Evolutionary conservation across 805 yeast genomes (phyloP).

Genomic region (Metschnikowia borealis): DNA sequence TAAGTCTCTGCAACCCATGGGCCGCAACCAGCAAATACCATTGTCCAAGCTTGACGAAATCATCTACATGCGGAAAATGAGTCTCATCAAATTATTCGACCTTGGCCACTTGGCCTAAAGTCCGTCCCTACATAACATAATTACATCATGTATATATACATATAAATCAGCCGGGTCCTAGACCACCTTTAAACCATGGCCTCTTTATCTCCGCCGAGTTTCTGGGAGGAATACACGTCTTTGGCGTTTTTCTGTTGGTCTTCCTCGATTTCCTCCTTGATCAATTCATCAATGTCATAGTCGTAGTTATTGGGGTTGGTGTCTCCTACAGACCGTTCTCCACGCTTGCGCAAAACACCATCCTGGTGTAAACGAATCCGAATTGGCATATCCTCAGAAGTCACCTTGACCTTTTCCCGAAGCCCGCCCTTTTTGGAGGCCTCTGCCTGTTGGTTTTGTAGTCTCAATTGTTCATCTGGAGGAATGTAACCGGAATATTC

Average conservation of each 20-base stretch:
- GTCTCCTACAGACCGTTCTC: constrained; percentile 34
- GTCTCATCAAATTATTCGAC: constrained; percentile 14
- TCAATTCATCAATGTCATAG: constrained; percentile 42
- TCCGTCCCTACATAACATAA: not conserved
- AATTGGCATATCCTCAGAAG: constrained; percentile 36
- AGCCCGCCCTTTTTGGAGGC: constrained; percentile 19
- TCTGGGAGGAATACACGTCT: constrained; percentile 12
- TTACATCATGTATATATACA: not conserved
- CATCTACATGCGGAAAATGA: constrained; percentile 11
- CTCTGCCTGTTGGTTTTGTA: constrained; percentile 11
- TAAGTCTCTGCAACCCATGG: not conserved
- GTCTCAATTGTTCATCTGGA: constrained; percentile 32
- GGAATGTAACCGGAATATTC: constrained; percentile 35
- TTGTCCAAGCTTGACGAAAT: constrained; percentile 13
- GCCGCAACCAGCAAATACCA: constrained; percentile 4
- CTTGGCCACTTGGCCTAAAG: not conserved
- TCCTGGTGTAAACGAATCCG: constrained; percentile 28
- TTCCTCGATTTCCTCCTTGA: constrained; percentile 30
- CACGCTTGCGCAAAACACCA: constrained; percentile 25
- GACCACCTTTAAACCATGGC: constrained; percentile 13
- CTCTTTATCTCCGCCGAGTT: constrained; percentile 15
- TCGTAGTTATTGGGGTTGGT: constrained; percentile 40
- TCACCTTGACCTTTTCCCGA: constrained; percentile 28
- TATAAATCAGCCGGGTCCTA: not conserved
- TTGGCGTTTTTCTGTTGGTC: constrained; percentile 14